Evolutionary conservation across 2,329 filamentous ascomycete genomes (phyloP).

Genomic region (Phialophora chinensis): DNA sequence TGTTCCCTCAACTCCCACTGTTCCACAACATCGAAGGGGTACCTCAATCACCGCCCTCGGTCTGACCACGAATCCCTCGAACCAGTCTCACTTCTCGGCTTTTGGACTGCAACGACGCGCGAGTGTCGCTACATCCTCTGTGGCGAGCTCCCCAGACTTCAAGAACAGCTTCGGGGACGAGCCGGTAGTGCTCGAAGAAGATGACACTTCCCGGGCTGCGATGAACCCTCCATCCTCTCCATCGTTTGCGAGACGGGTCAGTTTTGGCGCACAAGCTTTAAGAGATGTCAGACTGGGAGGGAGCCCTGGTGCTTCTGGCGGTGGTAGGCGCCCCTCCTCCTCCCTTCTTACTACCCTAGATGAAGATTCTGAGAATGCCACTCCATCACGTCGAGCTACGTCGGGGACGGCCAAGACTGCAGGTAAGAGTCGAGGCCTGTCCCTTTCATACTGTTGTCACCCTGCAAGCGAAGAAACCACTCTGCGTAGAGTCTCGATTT

Average conservation of each 20-base stretch:
- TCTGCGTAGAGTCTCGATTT: background rate
- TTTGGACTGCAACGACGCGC: constrained; percentile 61
- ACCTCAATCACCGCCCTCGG: constrained; percentile 74
- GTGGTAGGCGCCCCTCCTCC: constrained; percentile 63
- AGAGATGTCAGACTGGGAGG: constrained; percentile 68
- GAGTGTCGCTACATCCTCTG: constrained; percentile 70
- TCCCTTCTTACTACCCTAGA: constrained; percentile 48
- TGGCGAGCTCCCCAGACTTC: constrained; percentile 49
- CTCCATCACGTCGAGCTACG: constrained; percentile 33
- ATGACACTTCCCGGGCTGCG: constrained; percentile 69
- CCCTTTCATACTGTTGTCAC: constrained; percentile 39
- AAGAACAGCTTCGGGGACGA: constrained; percentile 44
- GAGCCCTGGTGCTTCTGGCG: constrained; percentile 69
- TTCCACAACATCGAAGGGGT: constrained; percentile 66
- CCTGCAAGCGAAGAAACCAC: background rate
- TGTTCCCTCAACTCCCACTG: constrained; percentile 51
- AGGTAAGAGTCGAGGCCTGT: constrained; percentile 65
- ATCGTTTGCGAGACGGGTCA: constrained; percentile 79
- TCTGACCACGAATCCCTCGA: constrained; percentile 69
- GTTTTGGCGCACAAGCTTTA: constrained; percentile 83
- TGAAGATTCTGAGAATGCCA: constrained; percentile 38
- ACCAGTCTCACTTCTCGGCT: constrained; percentile 59
- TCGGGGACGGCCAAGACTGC: constrained; percentile 42
- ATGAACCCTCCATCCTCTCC: constrained; percentile 72
- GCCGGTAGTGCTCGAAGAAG: constrained; percentile 67